Evolutionary conservation across 2,329 filamentous ascomycete genomes (phyloP).

Genomic region (Talaromyces sp.): DNA sequence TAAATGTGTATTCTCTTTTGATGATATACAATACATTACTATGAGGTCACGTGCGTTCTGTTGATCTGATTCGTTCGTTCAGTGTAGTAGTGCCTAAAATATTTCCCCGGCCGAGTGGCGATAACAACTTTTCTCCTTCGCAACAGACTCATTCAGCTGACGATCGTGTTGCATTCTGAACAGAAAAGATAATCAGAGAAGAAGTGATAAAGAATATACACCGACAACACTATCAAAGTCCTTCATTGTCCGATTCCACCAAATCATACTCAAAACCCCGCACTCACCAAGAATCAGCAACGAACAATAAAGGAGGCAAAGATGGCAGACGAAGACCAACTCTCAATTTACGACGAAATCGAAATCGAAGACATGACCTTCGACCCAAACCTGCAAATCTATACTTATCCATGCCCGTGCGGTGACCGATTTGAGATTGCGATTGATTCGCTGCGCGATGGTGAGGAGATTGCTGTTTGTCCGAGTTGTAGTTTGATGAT

Average conservation of each 20-base stretch:
- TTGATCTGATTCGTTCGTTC: neutral
- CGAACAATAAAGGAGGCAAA: neutral
- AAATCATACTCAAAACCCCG: neutral
- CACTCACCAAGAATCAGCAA: neutral
- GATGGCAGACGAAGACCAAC: constrained; percentile 59
- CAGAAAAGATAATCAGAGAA: neutral
- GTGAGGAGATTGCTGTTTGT: constrained; percentile 92
- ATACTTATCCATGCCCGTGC: constrained; percentile 95
- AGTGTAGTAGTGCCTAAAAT: neutral
- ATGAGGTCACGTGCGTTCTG: neutral
- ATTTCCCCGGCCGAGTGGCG: constrained; percentile 1
- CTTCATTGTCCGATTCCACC: neutral
- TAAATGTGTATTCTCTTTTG: neutral
- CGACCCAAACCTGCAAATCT: constrained; percentile 76
- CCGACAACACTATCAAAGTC: too few relatives aligned
- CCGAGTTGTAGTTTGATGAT: constrained; percentile 98
- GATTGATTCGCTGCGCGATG: constrained; percentile 78
- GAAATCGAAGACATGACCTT: constrained; percentile 99
- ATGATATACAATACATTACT: neutral
- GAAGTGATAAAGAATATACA: neutral
- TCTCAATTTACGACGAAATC: constrained; percentile 91
- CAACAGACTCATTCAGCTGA: neutral
- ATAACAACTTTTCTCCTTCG: neutral
- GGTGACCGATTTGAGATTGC: constrained; percentile 94
- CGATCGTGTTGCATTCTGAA: neutral